phyloP scores from a whole-genome alignment of 805 yeast genomes.

The Pichia scutulata region DNA sequence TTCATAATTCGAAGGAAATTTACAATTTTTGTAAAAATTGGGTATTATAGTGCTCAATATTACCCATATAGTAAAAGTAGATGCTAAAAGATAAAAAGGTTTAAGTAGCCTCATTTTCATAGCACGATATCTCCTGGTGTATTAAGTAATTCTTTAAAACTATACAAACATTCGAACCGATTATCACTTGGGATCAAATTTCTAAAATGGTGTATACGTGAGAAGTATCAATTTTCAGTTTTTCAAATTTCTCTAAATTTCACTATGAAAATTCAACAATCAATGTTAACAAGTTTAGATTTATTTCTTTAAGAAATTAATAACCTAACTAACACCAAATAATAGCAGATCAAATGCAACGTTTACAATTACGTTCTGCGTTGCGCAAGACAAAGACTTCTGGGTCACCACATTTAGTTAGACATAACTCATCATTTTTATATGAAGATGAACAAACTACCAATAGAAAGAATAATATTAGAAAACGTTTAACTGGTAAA shows the following conservation, averaged over 20 bases:
- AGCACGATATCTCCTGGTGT: neutral
- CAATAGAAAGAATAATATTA: neutral
- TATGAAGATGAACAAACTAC: neutral
- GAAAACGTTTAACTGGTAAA: neutral
- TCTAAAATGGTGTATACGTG: neutral
- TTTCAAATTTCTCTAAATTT: neutral
- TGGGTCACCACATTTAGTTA: neutral
- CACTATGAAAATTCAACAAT: neutral
- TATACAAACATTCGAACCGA: neutral
- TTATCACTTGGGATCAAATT: too few species aligned
- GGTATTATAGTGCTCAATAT: conserved; percentile 10
- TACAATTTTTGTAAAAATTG: neutral
- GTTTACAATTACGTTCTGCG: neutral
- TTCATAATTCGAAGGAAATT: neutral
- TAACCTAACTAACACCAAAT: neutral
- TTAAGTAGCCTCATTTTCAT: conserved; percentile 2
- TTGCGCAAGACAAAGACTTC: neutral
- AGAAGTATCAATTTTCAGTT: neutral
- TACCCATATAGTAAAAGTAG: conserved; percentile 8
- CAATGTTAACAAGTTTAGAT: neutral
- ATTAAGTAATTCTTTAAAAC: neutral
- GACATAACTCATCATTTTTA: neutral
- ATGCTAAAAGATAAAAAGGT: neutral
- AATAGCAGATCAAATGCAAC: neutral
- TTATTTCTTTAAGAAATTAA: too few species aligned